Percentiles rank a stretch among this genome's conserved stretches.
Conservation (phyloP, 2,329 filamentous ascomycete species). For the Neopestalotiopsis sp. region DNA sequence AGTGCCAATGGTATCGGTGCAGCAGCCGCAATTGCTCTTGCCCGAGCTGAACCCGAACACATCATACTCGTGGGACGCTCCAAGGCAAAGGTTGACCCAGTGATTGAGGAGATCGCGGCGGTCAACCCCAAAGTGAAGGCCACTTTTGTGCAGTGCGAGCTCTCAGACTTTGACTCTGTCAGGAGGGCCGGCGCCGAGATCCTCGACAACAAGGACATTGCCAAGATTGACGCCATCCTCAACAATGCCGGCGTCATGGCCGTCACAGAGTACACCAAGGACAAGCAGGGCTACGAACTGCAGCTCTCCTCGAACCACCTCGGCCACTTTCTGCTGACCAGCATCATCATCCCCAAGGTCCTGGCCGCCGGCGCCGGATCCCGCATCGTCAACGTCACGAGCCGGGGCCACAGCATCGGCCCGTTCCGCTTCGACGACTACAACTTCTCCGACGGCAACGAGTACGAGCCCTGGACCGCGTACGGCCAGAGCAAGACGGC, state of each 20-base stretch:
- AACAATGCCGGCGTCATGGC: conserved; percentile 28
- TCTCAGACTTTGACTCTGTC: conserved; percentile 26
- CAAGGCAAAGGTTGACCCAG: conserved; percentile 24
- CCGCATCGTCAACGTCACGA: conserved; percentile 45
- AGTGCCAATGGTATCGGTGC: conserved; percentile 23
- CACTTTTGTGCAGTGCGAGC: conserved; percentile 26
- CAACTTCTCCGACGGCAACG: conserved; percentile 38
- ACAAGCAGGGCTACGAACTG: conserved; percentile 27
- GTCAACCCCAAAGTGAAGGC: conserved; percentile 21
- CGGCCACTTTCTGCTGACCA: conserved; percentile 30
- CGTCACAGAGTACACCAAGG: conserved; percentile 24
- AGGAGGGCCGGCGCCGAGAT: conserved; percentile 24
- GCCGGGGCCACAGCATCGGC: conserved; percentile 42
- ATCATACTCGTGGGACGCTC: conserved; percentile 27
- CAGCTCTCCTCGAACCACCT: conserved; percentile 26
- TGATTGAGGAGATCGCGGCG: conserved; percentile 25
- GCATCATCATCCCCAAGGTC: conserved; percentile 24
- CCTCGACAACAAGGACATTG: conserved; percentile 24
- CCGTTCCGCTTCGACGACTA: conserved; percentile 46
- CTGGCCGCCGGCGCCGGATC: conserved; percentile 26
- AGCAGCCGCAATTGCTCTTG: conserved; percentile 16
- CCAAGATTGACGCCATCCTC: conserved; percentile 26
- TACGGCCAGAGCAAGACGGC: conserved; percentile 53
- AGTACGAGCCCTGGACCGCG: conserved; percentile 43
- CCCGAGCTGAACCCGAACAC: conserved; percentile 22